A percentile compares a stretch with the other conserved stretches of the same genome.
Conservation (phyloP, 257 asterid species). For the Rhazya stricta region DNA sequence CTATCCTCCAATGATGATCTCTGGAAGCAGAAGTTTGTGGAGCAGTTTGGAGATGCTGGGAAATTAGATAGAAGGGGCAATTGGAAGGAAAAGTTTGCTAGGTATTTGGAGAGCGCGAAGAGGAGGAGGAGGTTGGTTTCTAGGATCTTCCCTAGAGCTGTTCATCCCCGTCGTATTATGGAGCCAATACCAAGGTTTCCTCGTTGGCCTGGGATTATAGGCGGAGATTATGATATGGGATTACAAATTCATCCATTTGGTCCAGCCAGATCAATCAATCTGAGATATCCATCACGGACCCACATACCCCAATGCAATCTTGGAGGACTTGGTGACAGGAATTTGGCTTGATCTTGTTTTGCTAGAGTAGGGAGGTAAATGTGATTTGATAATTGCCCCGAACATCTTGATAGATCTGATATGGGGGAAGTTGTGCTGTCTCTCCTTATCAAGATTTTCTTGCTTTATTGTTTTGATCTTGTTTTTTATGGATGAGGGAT, state of each 20-base stretch:
- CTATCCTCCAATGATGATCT: slow-evolving; percentile 62
- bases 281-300: slow-evolving; percentile 2
- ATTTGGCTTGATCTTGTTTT: slow-evolving; percentile 5
- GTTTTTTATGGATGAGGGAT: not conserved
- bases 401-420: not conserved
- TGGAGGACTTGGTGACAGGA: slow-evolving; percentile 21
- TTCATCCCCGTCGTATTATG: not conserved
- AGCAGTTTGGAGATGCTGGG: slow-evolving; percentile 38
- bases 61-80: slow-evolving; percentile 23
- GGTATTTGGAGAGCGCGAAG: slow-evolving; percentile 31
- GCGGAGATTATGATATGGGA: slow-evolving; percentile 42
- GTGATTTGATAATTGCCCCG: not conserved
- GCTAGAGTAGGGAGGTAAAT: not conserved
- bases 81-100: slow-evolving; percentile 65
- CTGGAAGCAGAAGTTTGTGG: slow-evolving; percentile 61
- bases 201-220: slow-evolving; percentile 32
- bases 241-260: slow-evolving; percentile 17
- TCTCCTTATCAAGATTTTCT: not conserved
- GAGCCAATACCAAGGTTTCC: slow-evolving; percentile 29
- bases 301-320: slow-evolving; percentile 41
- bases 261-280: not conserved
- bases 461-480: not conserved
- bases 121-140: slow-evolving; percentile 25
- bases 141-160: slow-evolving; percentile 10
- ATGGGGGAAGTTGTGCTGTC: not conserved